Base-by-base conservation (phyloP, 768 basidiomycete genomes). In the Mrakia hoshinonis region DNA sequence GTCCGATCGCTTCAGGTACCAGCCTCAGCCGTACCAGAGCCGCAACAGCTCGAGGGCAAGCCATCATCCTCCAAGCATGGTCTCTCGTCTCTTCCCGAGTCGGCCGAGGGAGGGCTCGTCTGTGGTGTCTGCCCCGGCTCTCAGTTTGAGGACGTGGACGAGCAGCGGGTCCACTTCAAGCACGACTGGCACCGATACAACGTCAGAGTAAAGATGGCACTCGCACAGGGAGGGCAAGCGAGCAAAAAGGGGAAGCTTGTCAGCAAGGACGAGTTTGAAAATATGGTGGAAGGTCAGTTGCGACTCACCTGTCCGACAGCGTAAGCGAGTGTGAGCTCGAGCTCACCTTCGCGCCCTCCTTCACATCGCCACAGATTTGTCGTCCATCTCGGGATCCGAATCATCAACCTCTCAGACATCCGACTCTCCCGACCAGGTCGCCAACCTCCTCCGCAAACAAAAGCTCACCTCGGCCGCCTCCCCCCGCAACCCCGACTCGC, bases 111-210 rank as follows among this genome's bases (percentile, higher is more conserved):
- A 64, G 49, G 73, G 6, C 69, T 77, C n/a, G 72, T 69, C 52
- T 81, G 77, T 70, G 76, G 77, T 51, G 76, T 78, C 31, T 79
- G 78, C 70, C 76, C 75, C 2, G 89, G 87, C 5, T 83, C 85
- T 3, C 76, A 80, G 0, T 97, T 98, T 74, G 74, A 81, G 15
- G 87, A 88, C 70, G 84, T 98, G 7, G 86, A 89, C 43, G 89
- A 89, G 71, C 92, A 97, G 76, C 84, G 93, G 64, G 78, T 81
- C 1, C 95, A 98, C 80, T 96, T 90, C 79, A 86, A 87, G 75
- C 91, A 90, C 12, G 95, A 99, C 79, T 98, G 95, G 96, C 95
- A 99, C 83, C 85, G 93, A 70, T 98, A 95, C 81, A 98, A 98
- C 78, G 90, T 93, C 75, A 96, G 95, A 80, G 84, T 85, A 60